Evolutionary conservation across 805 yeast genomes (phyloP).

Genomic region (Lachancea kluyveri): DNA sequence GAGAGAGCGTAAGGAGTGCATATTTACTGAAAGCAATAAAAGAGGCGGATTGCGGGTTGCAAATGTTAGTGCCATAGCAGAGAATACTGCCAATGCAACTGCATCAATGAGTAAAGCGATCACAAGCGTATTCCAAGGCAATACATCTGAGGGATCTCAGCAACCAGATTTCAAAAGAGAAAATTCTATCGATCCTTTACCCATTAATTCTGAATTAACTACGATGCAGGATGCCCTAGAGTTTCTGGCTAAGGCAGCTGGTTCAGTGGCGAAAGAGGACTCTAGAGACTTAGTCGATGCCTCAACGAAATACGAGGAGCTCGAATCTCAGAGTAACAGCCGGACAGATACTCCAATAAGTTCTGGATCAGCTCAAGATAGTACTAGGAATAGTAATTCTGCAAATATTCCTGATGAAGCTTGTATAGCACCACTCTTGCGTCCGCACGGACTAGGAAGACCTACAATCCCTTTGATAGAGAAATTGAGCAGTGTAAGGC

Average conservation of each 20-base stretch:
- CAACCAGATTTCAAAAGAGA: too few species aligned
- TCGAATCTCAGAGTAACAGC: slow-evolving; percentile 1
- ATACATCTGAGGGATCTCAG: slow-evolving; percentile 1
- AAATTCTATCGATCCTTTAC: too few species aligned
- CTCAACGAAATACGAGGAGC: slow-evolving; percentile 7
- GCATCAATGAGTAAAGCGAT: slow-evolving; percentile 6
- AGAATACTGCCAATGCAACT: slow-evolving; percentile 4
- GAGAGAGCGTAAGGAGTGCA: slow-evolving; percentile 78
- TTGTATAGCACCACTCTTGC: slow-evolving; percentile 22
- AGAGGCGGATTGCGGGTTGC: slow-evolving; percentile 5
- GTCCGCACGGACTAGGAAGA: slow-evolving; percentile 19
- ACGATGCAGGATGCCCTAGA: slow-evolving; percentile 58
- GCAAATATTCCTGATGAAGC: slow-evolving; percentile 17
- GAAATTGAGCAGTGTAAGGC: slow-evolving; percentile 28
- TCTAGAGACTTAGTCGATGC: slow-evolving; percentile 57
- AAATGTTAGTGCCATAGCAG: slow-evolving; percentile 1
- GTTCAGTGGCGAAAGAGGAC: slow-evolving; percentile 64
- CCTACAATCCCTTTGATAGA: slow-evolving; percentile 29
- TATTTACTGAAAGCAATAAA: slow-evolving; percentile 37
- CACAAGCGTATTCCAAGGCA: slow-evolving; percentile 6
- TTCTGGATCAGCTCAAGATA: neutral
- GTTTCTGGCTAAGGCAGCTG: slow-evolving; percentile 74
- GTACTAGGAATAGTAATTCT: neutral
- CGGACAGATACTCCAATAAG: neutral
- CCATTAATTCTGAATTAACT: slow-evolving; percentile 21